Evolutionary conservation across 768 basidiomycete genomes (phyloP), one percentile per base, ranked within the genome.

Genomic region (Lactifluus pinguis): DNA sequence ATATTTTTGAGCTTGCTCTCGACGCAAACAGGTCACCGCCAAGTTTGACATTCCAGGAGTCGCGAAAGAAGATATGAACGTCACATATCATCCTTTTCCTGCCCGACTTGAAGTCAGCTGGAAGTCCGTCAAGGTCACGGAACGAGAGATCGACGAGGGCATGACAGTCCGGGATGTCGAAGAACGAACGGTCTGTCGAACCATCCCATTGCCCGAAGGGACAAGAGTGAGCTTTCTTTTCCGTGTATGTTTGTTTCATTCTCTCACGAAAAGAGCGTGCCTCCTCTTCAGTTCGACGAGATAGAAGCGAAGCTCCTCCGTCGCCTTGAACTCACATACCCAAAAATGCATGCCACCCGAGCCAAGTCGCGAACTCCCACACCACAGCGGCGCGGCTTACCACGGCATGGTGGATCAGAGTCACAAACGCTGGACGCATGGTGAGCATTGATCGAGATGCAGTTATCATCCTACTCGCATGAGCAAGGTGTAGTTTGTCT

Each of bases 31-130:
- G 68, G 79, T 86, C 50, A 83, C 83, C 25, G 85, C 84, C 25
- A 86, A 80, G 53, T 87, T 89, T 69, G 85, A 88, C 61, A 74
- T 90, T 67, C 78, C 79, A 3, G 84, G 86, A 32, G 80, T 89
- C 47, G 77, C 76, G 68, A 89, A 88, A 69, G 80, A 87, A 60
- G 83, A 89, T 62, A 80, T 88, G 57, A 87, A 89, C 65, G 83
- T 90, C 68, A 87, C 83, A 68, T 89, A 81, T 66, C 85, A 86
- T 55, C 77, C 79, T 25, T 47, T 42, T 38, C 61, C 61, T 55
- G 73, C 80, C 64, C 74, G 80, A 49, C 73, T 90, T 10, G 76
- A 86, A 41, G 76, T 90, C 42, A 85, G 81, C 17, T 90, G 87
- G 87, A 77, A 80, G 60, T 79, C 76, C 10, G 75, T 81, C 57